Base-by-base conservation (phyloP, 352 stramenopile genomes). In the Pythium sp. region DNA sequence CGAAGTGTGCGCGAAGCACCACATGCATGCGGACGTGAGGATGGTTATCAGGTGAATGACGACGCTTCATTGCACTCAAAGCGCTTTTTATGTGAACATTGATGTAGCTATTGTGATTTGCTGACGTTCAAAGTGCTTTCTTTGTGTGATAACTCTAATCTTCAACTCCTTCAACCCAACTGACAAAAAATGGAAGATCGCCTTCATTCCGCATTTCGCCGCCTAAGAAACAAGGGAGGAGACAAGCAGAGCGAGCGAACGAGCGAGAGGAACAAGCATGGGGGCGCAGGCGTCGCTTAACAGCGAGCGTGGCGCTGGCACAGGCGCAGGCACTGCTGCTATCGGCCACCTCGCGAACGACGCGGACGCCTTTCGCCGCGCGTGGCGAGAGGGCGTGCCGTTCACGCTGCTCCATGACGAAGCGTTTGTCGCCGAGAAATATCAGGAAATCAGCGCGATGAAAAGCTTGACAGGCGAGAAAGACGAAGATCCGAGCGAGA, bases 331-430 rank as follows among this genome's bases (percentile, higher is more conserved):
- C 30, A 5, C 5, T 32, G 30, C 30, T 32, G 30, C 26, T 3
- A 15, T 15, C 41, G 41, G 18, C 6, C 18, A 51, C 43, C 43
- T 22, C 43, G 62, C 70, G 58, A 63, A 51, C 24, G 60, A 59
- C 24, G 6, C 55, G 12, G 41, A 57, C 7, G 67, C 67, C 30
- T 72, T 72, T 34, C 67, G 59, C 18, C 79, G 70, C 15, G 71
- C 72, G 14, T 88, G 80, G 80, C 78, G 75, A 28, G 79, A 86
- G 24, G 80, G 84, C 30, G 72, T 78, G 34, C 82, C 81, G 1
- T 92, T 92, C 73, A 90, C 82, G 64, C 75, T 90, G 73, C 74
- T 92, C 32, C 77, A 89, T 62, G 82, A 92, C 70, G 79, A 92
- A 46, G 68, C 74, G 54, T 92, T 91, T 58, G 84, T 91, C 32